Evolutionary conservation across 768 basidiomycete species (phyloP).

Genomic region (Mycena latifolia): DNA sequence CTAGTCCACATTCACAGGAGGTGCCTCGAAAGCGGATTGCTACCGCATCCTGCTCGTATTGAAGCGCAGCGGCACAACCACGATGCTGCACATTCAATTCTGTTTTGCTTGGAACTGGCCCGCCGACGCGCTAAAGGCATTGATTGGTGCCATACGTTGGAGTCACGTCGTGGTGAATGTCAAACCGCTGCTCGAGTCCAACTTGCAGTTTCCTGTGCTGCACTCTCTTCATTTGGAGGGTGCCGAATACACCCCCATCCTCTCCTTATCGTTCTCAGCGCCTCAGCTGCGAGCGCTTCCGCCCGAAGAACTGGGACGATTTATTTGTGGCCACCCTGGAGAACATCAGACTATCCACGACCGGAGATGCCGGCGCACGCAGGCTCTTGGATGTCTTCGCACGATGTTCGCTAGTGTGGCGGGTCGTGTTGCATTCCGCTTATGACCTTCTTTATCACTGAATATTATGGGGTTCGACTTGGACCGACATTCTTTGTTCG

Average conservation of each 20-base stretch:
- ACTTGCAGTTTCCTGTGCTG: neutral
- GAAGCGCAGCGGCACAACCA: neutral
- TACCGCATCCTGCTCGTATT: neutral
- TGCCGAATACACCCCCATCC: neutral
- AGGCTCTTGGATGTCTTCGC: neutral
- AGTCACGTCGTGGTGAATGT: too few relatives aligned
- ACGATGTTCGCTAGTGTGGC: conserved; percentile 3
- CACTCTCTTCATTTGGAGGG: neutral
- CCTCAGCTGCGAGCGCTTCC: neutral
- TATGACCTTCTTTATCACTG: too few relatives aligned
- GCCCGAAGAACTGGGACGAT: neutral
- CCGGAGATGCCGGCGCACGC: too few relatives aligned
- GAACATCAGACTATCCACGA: neutral
- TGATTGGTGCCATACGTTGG: neutral
- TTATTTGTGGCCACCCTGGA: neutral
- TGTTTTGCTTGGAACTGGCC: neutral
- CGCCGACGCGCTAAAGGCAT: neutral
- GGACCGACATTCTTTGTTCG: too few relatives aligned
- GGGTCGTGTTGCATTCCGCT: conserved; percentile 9
- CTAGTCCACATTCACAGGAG: neutral
- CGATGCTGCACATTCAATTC: neutral
- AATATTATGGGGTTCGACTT: too few relatives aligned
- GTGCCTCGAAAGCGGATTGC: neutral
- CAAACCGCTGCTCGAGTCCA: neutral
- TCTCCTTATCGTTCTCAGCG: neutral